phyloP scores from a whole-genome alignment of 495 filamentous ascomycete genomes.

The Podospora fimiseda region DNA sequence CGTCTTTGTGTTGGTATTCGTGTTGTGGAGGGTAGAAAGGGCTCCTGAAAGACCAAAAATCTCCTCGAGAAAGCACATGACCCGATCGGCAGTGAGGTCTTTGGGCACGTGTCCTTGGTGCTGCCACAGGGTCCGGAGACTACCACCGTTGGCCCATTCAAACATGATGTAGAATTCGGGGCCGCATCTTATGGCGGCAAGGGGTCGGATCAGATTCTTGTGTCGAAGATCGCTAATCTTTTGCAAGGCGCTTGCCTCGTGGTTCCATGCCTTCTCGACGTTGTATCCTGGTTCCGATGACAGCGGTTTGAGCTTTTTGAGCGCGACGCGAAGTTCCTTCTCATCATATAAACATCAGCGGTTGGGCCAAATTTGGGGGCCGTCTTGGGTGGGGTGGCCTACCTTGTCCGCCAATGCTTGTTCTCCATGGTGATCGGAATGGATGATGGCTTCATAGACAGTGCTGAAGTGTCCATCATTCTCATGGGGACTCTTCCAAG shows the following conservation, averaged over 20 bases:
- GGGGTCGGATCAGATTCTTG: not conserved
- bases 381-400: no score
- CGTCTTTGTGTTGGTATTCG: not conserved
- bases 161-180: not conserved
- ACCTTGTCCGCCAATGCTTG: not conserved
- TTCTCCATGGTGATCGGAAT: not conserved
- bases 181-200: not conserved
- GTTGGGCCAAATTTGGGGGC: no score
- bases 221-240: not conserved
- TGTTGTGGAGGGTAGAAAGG: not conserved
- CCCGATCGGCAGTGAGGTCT: not conserved
- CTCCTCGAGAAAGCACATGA: not conserved
- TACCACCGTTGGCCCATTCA: not conserved
- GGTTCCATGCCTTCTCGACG: not conserved
- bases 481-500: not conserved
- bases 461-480: not conserved
- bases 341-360: not conserved
- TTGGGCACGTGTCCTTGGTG: not conserved
- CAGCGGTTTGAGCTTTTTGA: not conserved
- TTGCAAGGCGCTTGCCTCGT: not conserved
- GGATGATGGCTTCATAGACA: not conserved
- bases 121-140: not conserved
- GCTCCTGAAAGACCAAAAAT: not conserved
- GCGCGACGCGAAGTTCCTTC: not conserved
- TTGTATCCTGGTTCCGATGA: not conserved